Evolutionary conservation across 495 filamentous ascomycete species (phyloP).

Genomic region (Oidiodendron maius): DNA sequence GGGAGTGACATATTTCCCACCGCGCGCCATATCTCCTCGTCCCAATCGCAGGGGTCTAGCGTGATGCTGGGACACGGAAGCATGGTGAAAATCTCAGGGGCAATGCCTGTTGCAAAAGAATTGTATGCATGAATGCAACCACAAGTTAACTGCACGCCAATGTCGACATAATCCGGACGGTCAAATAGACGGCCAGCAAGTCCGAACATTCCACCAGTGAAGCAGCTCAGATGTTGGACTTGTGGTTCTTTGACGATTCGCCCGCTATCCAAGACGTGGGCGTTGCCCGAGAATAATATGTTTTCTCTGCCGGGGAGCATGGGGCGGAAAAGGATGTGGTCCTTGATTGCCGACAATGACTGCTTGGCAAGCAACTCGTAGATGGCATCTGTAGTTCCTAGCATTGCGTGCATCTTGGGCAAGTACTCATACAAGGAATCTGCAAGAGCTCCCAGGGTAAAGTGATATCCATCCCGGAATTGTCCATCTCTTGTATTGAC

Average conservation of each 20-base stretch:
- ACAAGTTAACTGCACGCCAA: slow-evolving; percentile 73
- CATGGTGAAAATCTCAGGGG: slow-evolving; percentile 61
- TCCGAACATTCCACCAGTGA: slow-evolving; percentile 84
- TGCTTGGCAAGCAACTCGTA: not conserved
- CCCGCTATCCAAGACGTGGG: slow-evolving; percentile 28
- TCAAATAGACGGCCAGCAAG: slow-evolving; percentile 71
- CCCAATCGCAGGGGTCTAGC: slow-evolving; percentile 61
- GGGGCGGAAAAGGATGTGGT: slow-evolving; percentile 70
- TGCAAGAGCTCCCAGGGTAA: slow-evolving; percentile 67
- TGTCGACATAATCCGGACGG: slow-evolving; percentile 61
- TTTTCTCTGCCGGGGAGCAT: slow-evolving; percentile 69
- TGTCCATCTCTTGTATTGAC: not conserved
- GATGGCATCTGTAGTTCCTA: slow-evolving; percentile 52
- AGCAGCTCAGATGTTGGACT: slow-evolving; percentile 54
- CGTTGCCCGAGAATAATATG: slow-evolving; percentile 58
- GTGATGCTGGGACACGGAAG: slow-evolving; percentile 54
- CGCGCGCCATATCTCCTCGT: slow-evolving; percentile 53
- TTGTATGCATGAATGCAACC: slow-evolving; percentile 87
- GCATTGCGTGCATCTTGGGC: slow-evolving; percentile 55
- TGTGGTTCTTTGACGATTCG: slow-evolving; percentile 35
- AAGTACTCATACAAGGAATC: slow-evolving; percentile 94
- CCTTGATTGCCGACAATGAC: not conserved
- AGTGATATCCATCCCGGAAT: slow-evolving; percentile 32
- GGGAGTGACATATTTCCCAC: not conserved
- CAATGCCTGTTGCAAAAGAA: slow-evolving; percentile 69